Conservation (phyloP, 2,329 filamentous ascomycete species). For the Aspergillus fumigatus region DNA sequence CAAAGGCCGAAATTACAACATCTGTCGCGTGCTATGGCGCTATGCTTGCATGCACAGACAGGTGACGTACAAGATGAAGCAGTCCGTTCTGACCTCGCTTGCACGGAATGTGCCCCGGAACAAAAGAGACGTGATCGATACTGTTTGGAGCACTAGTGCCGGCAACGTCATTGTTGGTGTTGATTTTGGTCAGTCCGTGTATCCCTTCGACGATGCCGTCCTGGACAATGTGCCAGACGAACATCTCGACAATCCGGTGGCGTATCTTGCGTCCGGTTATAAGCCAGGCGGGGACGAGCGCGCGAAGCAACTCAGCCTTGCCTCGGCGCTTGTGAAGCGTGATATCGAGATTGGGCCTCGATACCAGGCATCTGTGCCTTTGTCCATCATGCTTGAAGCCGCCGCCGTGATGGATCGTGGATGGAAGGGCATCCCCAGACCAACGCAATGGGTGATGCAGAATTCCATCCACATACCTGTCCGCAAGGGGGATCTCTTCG, state of each 20-base stretch:
- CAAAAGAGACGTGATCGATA: conserved; percentile 9
- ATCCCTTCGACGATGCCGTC: conserved; percentile 9
- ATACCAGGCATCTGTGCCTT: conserved; percentile 18
- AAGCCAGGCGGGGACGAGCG: conserved; percentile 18
- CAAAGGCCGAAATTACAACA: conserved; percentile 35
- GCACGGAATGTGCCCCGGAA: conserved; percentile 17
- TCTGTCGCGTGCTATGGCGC: conserved; percentile 45
- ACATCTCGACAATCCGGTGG: conserved; percentile 23
- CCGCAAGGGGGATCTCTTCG: conserved; percentile 4
- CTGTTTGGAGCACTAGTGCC: conserved; percentile 21
- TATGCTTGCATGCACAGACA: conserved; percentile 41
- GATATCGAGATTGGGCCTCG: conserved; percentile 24
- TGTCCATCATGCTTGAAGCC: conserved; percentile 33
- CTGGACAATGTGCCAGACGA: conserved; percentile 20
- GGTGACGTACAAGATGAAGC: conserved; percentile 32
- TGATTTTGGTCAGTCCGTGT: conserved; percentile 14
- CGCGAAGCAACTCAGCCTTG: conserved; percentile 23
- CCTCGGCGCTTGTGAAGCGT: conserved; percentile 21
- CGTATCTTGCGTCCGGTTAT: conserved; percentile 19
- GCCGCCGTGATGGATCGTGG: conserved; percentile 30
- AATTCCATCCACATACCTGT: conserved; percentile 32
- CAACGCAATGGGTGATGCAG: conserved; percentile 27
- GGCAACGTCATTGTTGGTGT: conserved; percentile 34
- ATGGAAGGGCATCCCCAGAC: conserved; percentile 24
- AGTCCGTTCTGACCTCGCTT: conserved; percentile 28